phyloP scores from a whole-genome alignment of 139 green algal genomes.

The Chlorella sp. region DNA sequence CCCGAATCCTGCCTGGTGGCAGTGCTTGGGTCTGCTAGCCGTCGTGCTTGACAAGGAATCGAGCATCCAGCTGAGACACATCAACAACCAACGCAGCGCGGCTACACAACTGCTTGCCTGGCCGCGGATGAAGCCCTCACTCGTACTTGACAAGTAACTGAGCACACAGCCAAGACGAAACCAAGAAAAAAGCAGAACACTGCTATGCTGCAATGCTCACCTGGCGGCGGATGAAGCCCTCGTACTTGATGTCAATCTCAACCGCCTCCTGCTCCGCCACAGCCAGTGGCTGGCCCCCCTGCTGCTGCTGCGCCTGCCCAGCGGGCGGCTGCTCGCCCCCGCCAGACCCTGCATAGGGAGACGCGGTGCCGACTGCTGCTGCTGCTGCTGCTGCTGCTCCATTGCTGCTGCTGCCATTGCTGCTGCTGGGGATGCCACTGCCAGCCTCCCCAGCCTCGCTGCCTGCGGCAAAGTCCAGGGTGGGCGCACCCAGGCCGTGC shows the following conservation, averaged over 20 bases:
- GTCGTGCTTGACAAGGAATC: no score
- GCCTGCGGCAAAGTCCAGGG: not conserved
- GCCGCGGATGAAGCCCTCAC: no score
- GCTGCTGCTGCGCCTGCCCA: not conserved
- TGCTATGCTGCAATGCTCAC: slow-evolving; percentile 45
- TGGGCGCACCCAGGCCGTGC: slow-evolving; percentile 53
- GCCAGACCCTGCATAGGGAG: not conserved
- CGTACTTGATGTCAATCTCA: slow-evolving; percentile 98
- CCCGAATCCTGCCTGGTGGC: no score
- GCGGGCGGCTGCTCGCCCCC: not conserved
- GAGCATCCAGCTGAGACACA: no score
- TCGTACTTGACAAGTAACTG: no score
- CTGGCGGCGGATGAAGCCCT: slow-evolving; percentile 93
- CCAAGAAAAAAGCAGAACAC: not conserved
- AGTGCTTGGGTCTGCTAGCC: no score
- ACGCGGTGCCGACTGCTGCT: not conserved
- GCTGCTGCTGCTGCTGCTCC: not conserved
- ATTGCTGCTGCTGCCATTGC: not conserved
- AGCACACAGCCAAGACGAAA: no score
- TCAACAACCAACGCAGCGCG: no score
- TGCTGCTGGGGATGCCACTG: not conserved
- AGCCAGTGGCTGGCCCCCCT: slow-evolving; percentile 25
- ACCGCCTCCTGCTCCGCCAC: slow-evolving; percentile 82
- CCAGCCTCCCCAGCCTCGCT: not conserved
- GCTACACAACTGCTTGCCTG: no score